Evolutionary conservation across 192 early-diverging fungal species (phyloP), one percentile per base, ranked within the genome.

Genomic region (Dissophora globulifera): DNA sequence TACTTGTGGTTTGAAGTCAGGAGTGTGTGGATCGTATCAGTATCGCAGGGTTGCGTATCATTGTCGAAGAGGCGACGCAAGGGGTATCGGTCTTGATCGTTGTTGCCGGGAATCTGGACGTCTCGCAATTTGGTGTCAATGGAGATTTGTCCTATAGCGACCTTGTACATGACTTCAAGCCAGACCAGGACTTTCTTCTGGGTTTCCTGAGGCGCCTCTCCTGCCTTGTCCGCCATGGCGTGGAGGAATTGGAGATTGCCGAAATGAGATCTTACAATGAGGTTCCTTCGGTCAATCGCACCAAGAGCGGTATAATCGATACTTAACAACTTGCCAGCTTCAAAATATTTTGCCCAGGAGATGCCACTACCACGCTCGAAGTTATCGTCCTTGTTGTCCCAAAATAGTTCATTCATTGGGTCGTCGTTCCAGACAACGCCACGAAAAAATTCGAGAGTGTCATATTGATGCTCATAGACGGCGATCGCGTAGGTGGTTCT

Each of bases 151-250:
- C 43, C 43, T n/a, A 45, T 45, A 45, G 43, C 43, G 16, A 45
- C 43, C 43, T 45, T 45, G 43, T 45, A 45, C 43, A 45, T 45
- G 43, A 45, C n/a, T n/a, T 45, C 43, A 45, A 45, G 43, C 43
- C 43, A 45, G 17, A n/a, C 43, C 16, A 45, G 12, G 43, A 45
- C n/a, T 45, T 45, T 45, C 43, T n/a, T 45, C n/a, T 45, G 43
- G n/a, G 43, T 45, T 10, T 45, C 43, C 6, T 45, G 43, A 10
- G 43, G 43, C 10, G 10, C 17, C 43, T 45, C 43, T 45, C 43
- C 43, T 45, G 10, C 43, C 43, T 45, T 45, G 43, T 45, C 43
- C n/a, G 43, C 43, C 43, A 45, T 45, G 43, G 15, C n/a, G 43
- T 45, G 43, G 43, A 45, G 43, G 43, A 45, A 45, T 17, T 45